Percentiles rank a stretch among this genome's conserved stretches.
Evolutionary conservation across 345 rosid species (phyloP).

Genomic region (Citropsis articulata): DNA sequence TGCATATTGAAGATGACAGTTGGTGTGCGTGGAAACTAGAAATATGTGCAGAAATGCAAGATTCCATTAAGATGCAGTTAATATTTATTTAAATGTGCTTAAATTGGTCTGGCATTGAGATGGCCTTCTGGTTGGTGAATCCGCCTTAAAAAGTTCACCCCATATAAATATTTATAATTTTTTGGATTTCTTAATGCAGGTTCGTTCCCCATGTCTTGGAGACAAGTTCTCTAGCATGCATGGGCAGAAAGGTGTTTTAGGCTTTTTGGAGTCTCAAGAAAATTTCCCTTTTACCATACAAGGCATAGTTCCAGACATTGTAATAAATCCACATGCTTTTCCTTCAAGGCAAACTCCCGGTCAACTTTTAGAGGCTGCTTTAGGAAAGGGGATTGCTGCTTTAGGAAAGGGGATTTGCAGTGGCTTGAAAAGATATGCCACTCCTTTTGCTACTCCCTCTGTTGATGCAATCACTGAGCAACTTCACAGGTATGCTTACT

Average conservation of each 20-base stretch:
- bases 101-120: neutral
- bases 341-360: conserved; percentile 97
- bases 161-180: neutral
- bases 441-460: conserved; percentile 81
- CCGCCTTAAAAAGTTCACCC: neutral
- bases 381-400: conserved; percentile 92
- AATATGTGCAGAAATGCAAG: neutral
- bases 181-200: conserved; percentile 34
- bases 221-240: conserved; percentile 99
- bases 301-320: conserved; percentile 91
- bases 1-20: neutral
- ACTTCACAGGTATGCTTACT: conserved; percentile 67
- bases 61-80: neutral
- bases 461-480: conserved; percentile 74
- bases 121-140: neutral
- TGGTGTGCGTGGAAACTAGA: neutral
- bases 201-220: conserved; percentile 86
- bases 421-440: conserved; percentile 60
- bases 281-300: conserved; percentile 87
- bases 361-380: conserved; percentile 90
- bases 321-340: conserved; percentile 89
- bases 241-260: conserved; percentile 96
- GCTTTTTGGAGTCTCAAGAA: conserved; percentile 82
- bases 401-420: conserved; percentile 79
- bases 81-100: neutral